Evolutionary conservation across 345 rosid genomes (phyloP).

Genomic region (Boechera divaricarpa): DNA sequence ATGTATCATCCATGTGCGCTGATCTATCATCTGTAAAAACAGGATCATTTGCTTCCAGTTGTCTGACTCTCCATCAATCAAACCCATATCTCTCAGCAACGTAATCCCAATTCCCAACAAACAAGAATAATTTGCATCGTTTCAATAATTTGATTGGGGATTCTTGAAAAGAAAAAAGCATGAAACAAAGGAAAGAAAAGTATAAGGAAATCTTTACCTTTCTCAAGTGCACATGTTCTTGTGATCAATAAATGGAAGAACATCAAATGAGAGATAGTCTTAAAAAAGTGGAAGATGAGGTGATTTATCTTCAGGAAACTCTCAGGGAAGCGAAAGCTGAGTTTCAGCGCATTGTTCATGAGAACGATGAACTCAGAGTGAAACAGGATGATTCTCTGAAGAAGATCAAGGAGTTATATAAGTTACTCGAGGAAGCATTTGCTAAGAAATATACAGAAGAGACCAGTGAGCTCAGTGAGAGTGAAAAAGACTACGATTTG

Average conservation of each 20-base stretch:
- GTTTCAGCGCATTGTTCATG: constrained; percentile 68
- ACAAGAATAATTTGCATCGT: background rate
- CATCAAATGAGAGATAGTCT: constrained; percentile 67
- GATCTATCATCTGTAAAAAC: constrained; percentile 19
- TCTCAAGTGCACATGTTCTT: no score
- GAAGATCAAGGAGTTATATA: constrained; percentile 74
- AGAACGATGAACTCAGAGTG: constrained; percentile 69
- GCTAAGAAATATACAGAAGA: constrained; percentile 58
- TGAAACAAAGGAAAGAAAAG: background rate
- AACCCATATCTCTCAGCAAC: constrained; percentile 25
- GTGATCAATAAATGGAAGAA: constrained; percentile 44
- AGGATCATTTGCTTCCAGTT: constrained; percentile 16
- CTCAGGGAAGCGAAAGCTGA: constrained; percentile 67
- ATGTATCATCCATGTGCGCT: background rate
- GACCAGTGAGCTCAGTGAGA: constrained; percentile 73
- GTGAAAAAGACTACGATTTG: constrained; percentile 91
- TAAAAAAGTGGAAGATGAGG: constrained; percentile 85
- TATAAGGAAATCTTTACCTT: no score
- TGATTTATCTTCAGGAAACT: constrained; percentile 70
- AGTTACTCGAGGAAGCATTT: constrained; percentile 80
- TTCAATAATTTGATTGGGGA: background rate
- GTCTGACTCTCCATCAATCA: constrained; percentile 19
- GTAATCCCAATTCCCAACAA: constrained; percentile 4
- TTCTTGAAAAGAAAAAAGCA: background rate
- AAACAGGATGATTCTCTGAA: constrained; percentile 59